These are phyloP conservation scores for Medicago lupulina DNA, from an alignment of 306 rosid genomes.

Conservation along the genomic window DNA sequence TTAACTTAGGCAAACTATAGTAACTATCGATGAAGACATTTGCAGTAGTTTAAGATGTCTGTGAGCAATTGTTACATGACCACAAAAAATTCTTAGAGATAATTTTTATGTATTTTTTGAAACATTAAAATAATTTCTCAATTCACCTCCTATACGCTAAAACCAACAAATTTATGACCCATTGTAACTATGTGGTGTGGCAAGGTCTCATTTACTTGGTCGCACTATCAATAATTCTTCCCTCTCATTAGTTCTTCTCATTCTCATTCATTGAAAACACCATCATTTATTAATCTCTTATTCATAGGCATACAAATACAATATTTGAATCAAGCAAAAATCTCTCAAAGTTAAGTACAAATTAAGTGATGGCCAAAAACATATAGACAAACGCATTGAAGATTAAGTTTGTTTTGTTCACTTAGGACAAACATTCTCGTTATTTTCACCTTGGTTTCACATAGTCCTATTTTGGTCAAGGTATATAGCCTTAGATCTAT, in stretches of 20 bases:
- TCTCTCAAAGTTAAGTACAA: background rate
- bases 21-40: no score
- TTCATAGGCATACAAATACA: no score
- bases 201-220: no score
- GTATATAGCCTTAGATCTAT: no score
- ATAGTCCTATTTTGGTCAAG: background rate
- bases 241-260: background rate
- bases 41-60: no score
- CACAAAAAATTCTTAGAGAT: no score
- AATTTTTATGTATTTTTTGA: no score
- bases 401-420: background rate
- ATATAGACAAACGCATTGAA: background rate
- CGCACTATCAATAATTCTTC: background rate
- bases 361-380: slow-evolving; percentile 13
- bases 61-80: no score
- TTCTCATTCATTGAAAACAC: background rate
- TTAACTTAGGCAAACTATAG: no score
- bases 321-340: no score
- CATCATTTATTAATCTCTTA: background rate
- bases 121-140: no score
- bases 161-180: background rate
- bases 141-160: no score
- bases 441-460: slow-evolving; percentile 11
- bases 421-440: background rate
- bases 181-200: background rate